Evolutionary conservation across 768 basidiomycete species (phyloP), one percentile per base, ranked within the genome.

Genomic region (Mrakia gelida): DNA sequence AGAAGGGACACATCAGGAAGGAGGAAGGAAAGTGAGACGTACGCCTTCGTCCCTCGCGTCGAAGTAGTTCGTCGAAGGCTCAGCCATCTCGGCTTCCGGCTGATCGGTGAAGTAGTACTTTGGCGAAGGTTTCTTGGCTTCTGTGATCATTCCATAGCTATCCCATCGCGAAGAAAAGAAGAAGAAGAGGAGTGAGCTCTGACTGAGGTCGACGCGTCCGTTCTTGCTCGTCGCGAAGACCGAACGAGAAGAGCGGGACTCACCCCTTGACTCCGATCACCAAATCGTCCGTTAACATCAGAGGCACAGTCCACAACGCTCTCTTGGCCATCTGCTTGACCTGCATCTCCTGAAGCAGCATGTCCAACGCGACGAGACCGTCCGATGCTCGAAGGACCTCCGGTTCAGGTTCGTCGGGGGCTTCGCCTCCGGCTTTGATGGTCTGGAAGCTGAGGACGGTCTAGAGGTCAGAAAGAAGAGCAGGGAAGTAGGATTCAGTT

Each of bases 91-190:
- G 90, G 91, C 79, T 87, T 86, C 82, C 90, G 90, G 68, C 89
- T 93, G 77, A 89, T 87, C 81, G 92, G 93, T 82, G 52, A 90
- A 88, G 79, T 97, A 95, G 82, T 94, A 92, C 82, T 89, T 91
- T 83, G 94, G 92, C 7, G 87, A 75, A 0, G 92, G 92, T 84
- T 91, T 95, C 83, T 88, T 92, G 85, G 95, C 94, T 82, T 95
- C 91, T 1, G 92, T 92, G 23, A 98, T 88, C 63, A 96, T 85
- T 13, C 92, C 91, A 84, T 96, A 99, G 68, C 94, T 97, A 80
- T 45, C 11, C 11, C 45, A 45, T 38, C 11, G 15, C 49, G 16
- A 52, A 21, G 49, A 10, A 28, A 26, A 18, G 28, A 73, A 23
- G n/a, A 49, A 15, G 26, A 15, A 21, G 13, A 21, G 49, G 38